Conservation (phyloP, 1,284 basidiomycete species). For the Rhodotorula sp. region DNA sequence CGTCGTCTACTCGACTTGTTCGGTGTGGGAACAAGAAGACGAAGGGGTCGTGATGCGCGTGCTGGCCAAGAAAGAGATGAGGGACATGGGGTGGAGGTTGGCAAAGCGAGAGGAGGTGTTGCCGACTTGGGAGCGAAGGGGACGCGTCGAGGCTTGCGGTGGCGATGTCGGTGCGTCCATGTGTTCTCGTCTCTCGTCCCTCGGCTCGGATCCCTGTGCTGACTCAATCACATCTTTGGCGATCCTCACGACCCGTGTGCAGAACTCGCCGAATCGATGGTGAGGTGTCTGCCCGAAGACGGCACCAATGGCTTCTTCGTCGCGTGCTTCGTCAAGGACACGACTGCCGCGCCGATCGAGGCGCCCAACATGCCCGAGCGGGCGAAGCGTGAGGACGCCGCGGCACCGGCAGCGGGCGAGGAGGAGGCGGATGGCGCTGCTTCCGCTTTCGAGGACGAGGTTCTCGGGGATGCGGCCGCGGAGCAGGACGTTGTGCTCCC, state of each 20-base stretch:
- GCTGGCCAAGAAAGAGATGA: constrained; percentile 67
- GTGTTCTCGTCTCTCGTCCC: too few species aligned
- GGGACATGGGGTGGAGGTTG: constrained; percentile 61
- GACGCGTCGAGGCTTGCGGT: constrained; percentile 59
- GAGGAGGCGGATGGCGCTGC: background rate
- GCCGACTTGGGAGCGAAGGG: constrained; percentile 74
- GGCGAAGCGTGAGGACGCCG: background rate
- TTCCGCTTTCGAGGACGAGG: background rate
- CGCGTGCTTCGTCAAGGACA: constrained; percentile 66
- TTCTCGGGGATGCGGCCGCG: background rate
- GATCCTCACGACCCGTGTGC: background rate
- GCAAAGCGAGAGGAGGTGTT: constrained; percentile 66
- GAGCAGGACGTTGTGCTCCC: background rate
- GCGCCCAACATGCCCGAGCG: constrained; percentile 1
- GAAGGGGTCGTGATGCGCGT: constrained; percentile 71
- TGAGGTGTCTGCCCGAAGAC: constrained; percentile 83
- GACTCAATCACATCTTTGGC: background rate
- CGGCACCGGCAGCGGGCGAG: background rate
- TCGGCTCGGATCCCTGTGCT: background rate
- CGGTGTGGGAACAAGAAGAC: constrained; percentile 85
- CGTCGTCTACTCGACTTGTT: constrained; percentile 96
- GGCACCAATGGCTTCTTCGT: constrained; percentile 94
- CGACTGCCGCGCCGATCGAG: constrained; percentile 5
- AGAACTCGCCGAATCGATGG: constrained; percentile 65
- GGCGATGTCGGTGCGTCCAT: constrained; percentile 41